Percentiles rank a stretch among this genome's conserved stretches.
Conservation (phyloP, 345 rosid species). For the Brassica carinata region DNA sequence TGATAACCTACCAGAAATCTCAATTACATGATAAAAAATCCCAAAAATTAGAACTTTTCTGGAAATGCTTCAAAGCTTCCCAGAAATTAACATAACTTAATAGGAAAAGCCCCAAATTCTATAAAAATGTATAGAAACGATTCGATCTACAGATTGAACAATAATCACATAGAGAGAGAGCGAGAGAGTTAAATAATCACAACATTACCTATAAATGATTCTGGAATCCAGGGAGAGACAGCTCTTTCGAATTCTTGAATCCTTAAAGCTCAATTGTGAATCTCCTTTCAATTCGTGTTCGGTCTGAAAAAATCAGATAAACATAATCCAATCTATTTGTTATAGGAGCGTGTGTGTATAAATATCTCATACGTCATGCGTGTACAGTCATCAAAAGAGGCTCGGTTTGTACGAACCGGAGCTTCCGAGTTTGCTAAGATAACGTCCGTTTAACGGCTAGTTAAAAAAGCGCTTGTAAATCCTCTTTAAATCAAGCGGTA, state of each 20-base stretch:
- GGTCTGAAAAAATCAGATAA: slow-evolving; percentile 27
- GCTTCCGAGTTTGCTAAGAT: slow-evolving; percentile 26
- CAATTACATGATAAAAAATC: neutral
- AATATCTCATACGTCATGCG: slow-evolving; percentile 20
- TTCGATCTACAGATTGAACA: slow-evolving; percentile 26
- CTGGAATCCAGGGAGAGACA: neutral
- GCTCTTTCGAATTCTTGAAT: slow-evolving; percentile 20
- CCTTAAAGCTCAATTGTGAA: slow-evolving; percentile 23
- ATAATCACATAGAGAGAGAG: neutral
- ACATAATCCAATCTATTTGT: slow-evolving; percentile 4
- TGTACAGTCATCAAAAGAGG: neutral
- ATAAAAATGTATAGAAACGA: neutral
- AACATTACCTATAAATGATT: slow-evolving; percentile 25
- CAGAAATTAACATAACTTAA: neutral
- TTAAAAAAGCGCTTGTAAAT: neutral
- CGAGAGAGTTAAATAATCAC: neutral
- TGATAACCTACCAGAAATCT: neutral
- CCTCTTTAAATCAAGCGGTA: no score
- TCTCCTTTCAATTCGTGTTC: slow-evolving; percentile 14
- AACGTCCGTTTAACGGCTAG: slow-evolving; percentile 34
- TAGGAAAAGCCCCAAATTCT: neutral
- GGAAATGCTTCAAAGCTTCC: neutral
- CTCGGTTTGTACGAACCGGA: slow-evolving; percentile 23
- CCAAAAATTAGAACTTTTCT: neutral
- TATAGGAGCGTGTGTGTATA: slow-evolving; percentile 28